phyloP scores from a whole-genome alignment of 2,329 filamentous ascomycete species.

The Aspergillus quadrilineatus region DNA sequence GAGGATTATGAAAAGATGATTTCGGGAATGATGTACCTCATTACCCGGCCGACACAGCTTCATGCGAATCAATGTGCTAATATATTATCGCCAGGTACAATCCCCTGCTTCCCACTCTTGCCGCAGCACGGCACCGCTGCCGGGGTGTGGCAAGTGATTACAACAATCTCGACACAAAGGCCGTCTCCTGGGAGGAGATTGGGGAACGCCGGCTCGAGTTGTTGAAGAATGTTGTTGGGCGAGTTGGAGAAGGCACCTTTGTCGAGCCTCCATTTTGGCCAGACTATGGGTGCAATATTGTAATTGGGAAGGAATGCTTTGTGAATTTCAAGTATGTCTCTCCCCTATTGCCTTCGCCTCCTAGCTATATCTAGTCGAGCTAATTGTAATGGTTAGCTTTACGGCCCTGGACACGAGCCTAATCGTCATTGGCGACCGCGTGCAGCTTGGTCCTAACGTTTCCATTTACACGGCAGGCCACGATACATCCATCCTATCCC shows the following conservation, averaged over 20 bases:
- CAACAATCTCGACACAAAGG: constrained; percentile 30
- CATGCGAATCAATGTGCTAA: not conserved
- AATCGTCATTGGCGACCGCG: constrained; percentile 54
- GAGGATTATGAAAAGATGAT: constrained; percentile 40
- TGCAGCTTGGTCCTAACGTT: constrained; percentile 56
- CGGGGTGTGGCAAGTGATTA: constrained; percentile 29
- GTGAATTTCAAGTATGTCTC: constrained; percentile 34
- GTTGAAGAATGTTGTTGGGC: constrained; percentile 29
- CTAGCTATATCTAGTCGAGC: not conserved
- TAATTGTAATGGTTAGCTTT: constrained; percentile 46
- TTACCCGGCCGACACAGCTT: not conserved
- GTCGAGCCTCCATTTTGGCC: constrained; percentile 33
- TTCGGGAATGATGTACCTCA: constrained; percentile 36
- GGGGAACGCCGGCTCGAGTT: constrained; percentile 25
- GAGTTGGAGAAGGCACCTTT: constrained; percentile 30
- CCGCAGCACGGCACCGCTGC: constrained; percentile 31
- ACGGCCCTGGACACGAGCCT: constrained; percentile 55
- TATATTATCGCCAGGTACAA: constrained; percentile 27
- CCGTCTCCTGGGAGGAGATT: constrained; percentile 29
- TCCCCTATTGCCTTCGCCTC: too few relatives aligned
- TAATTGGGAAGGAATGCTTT: constrained; percentile 32
- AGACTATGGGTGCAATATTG: constrained; percentile 36
- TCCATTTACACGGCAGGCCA: constrained; percentile 55
- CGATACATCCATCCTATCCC: constrained; percentile 39
- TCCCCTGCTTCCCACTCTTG: constrained; percentile 25